A percentile compares a stretch with the other conserved stretches of the same genome.
Conservation (phyloP, 1,139 yeast genomes). For the Scheffersomyces illinoinensis region DNA sequence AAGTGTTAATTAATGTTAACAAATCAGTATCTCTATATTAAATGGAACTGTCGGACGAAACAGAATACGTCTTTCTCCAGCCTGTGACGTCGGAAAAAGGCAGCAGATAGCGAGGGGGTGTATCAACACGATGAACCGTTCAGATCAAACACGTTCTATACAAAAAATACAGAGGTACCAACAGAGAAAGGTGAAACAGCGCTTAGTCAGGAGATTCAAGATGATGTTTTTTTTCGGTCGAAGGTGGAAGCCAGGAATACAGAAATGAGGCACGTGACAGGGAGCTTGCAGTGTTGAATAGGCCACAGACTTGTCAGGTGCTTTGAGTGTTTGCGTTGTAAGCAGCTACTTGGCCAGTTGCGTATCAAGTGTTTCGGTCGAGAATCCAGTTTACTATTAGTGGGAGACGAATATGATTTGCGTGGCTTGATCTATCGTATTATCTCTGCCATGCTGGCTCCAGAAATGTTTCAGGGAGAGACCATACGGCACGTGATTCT, state of each 20-base stretch:
- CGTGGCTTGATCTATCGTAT: background rate
- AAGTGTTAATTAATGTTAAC: background rate
- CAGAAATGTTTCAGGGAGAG: background rate
- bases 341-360: background rate
- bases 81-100: background rate
- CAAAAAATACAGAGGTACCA: background rate
- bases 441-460: background rate
- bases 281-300: background rate
- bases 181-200: background rate
- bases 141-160: background rate
- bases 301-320: background rate
- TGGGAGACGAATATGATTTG: background rate
- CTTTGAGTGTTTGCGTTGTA: background rate
- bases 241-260: background rate
- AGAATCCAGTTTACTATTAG: background rate
- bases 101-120: background rate
- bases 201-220: background rate
- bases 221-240: background rate
- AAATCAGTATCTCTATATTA: background rate
- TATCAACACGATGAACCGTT: background rate
- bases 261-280: background rate
- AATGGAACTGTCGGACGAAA: background rate
- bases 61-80: background rate
- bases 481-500: background rate
- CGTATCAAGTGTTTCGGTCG: background rate